phyloP scores from a whole-genome alignment of 805 yeast genomes.

The Barnettozyma sucrosica region DNA sequence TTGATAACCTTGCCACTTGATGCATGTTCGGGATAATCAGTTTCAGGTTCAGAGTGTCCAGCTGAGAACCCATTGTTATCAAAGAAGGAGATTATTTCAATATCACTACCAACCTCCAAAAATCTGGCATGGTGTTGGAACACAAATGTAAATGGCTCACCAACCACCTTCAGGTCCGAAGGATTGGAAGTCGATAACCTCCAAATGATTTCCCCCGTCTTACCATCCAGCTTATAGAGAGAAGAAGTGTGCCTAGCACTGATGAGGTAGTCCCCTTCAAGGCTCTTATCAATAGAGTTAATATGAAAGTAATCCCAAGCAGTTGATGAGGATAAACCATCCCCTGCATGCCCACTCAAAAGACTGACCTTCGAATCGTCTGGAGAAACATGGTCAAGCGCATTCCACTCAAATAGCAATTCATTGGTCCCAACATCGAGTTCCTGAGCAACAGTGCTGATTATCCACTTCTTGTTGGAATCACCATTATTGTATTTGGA shows the following conservation, averaged over 20 bases:
- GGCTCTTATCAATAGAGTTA: constrained; percentile 35
- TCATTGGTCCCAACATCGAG: constrained; percentile 32
- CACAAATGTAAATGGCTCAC: constrained; percentile 21
- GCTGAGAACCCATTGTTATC: constrained; percentile 35
- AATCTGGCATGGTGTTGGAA: constrained; percentile 36
- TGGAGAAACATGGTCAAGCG: constrained; percentile 30
- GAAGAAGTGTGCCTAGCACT: constrained; percentile 33
- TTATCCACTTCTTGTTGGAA: constrained; percentile 30
- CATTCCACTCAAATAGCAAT: constrained; percentile 27
- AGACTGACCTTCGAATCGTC: constrained; percentile 28
- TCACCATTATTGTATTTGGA: constrained; percentile 25
- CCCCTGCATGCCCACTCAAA: constrained; percentile 30
- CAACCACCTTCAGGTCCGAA: constrained; percentile 18
- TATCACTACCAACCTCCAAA: constrained; percentile 6
- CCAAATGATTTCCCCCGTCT: constrained; percentile 32
- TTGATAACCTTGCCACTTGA: constrained; percentile 33
- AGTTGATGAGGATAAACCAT: constrained; percentile 23
- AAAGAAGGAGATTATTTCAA: constrained; percentile 31
- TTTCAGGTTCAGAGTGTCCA: constrained; percentile 28
- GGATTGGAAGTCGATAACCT: constrained; percentile 27
- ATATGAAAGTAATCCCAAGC: constrained; percentile 39
- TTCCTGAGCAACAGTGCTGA: constrained; percentile 33
- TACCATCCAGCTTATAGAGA: constrained; percentile 31
- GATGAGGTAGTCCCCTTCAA: constrained; percentile 30
- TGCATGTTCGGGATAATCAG: constrained; percentile 19